Base-by-base conservation (phyloP, 305 asterid genomes). In the Fraxinus angustifolia region DNA sequence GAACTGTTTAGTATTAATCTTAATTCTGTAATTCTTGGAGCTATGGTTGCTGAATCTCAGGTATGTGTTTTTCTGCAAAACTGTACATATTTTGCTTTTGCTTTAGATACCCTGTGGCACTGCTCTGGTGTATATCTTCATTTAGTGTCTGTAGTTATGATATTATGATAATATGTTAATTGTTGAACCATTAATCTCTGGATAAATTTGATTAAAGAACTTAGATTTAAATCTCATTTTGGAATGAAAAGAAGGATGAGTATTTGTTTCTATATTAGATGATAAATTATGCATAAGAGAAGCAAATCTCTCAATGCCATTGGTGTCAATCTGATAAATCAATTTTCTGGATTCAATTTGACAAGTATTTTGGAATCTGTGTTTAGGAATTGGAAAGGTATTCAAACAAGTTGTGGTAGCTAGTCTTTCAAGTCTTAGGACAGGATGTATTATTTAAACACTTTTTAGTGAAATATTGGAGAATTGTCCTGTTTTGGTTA, bases 21-120 rank as follows among this genome's bases (percentile, higher is more conserved):
- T 81, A 36, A 58, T 8, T 70, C 75, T 40, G 80, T 31, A 71
- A 73, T 76, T 81, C 31, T 76, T 79, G 84, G 79, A 84, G 84
- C 84, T 70, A 93, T 93, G 96, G 92, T 80, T 83, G 91, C 88
- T 82, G 90, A 91, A 80, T 86, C 88, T 81, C 83, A 85, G 92
- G 96, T 93, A 82, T 85, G 94, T 79, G 0, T 36, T 79, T 76
- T 81, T 12, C 60, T 62, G 33, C 36, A 75, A 50, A 3, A 2
- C 35, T 60, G 2, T 45, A 45, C 17, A 11, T 45, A 3, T 23
- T 83, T 76, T 7, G 1, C 23, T 67, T 56, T 60, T 7, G 19
- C 50, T 10, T 28, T 68, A 31, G 65, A 40, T 2, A 8, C 48
- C 48, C 3, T 10, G 48, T 40, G 48, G 48, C 48, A 8, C 14